Percentiles rank a stretch among this genome's conserved stretches.
Conservation (phyloP, 2,329 filamentous ascomycete genomes). For the Aspergillus transmontanensis region DNA sequence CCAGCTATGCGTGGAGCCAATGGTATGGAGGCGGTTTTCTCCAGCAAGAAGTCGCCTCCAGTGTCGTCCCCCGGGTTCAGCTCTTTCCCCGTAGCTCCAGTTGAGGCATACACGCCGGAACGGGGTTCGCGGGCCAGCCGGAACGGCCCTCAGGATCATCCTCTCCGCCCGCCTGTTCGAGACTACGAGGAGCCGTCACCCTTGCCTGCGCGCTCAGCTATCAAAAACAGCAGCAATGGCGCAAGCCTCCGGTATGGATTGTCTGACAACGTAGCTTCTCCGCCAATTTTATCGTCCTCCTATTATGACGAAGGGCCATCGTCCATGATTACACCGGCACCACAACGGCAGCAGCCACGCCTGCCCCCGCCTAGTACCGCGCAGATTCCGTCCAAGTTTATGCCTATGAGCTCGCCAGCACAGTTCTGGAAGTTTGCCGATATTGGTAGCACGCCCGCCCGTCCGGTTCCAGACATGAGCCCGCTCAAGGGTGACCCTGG, state of each 20-base stretch:
- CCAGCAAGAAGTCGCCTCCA: conserved; percentile 39
- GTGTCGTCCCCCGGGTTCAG: conserved; percentile 44
- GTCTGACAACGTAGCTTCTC: conserved; percentile 45
- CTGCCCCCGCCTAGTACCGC: conserved; percentile 53
- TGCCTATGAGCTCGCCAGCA: conserved; percentile 54
- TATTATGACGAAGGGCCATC: conserved; percentile 51
- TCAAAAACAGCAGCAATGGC: conserved; percentile 25
- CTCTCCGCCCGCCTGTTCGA: conserved; percentile 32
- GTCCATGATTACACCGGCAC: conserved; percentile 52
- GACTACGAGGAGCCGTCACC: conserved; percentile 48
- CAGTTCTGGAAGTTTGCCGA: conserved; percentile 55
- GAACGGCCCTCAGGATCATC: conserved; percentile 31
- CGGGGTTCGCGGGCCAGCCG: conserved; percentile 44
- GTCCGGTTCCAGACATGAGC: conserved; percentile 48
- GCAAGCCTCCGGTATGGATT: conserved; percentile 40
- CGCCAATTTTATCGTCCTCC: conserved; percentile 52
- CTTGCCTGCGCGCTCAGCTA: conserved; percentile 38
- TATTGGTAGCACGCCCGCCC: conserved; percentile 49
- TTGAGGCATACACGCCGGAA: conserved; percentile 52
- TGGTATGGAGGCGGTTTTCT: conserved; percentile 44
- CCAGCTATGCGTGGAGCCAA: conserved; percentile 40
- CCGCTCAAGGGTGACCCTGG: conserved; percentile 48
- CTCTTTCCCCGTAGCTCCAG: conserved; percentile 44
- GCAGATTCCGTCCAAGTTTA: conserved; percentile 53
- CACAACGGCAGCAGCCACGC: conserved; percentile 51